Conservation (phyloP, 805 yeast genomes). For the Candida glaebosa region DNA sequence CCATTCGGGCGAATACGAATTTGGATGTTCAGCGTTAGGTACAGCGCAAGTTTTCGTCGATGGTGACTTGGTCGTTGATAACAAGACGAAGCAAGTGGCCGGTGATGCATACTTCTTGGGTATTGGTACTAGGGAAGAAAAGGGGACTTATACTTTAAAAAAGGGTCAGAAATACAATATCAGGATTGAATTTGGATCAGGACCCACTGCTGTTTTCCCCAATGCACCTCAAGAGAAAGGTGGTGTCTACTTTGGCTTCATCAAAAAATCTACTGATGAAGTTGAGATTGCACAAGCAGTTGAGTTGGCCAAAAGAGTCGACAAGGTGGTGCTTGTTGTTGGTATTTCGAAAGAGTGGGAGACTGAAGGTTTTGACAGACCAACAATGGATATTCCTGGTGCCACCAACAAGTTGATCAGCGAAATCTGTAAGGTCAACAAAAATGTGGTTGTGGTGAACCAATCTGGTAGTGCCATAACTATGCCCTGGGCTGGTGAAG, state of each 20-base stretch:
- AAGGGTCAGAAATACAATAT: constrained; percentile 45
- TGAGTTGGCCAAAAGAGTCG: constrained; percentile 46
- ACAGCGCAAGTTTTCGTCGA: constrained; percentile 54
- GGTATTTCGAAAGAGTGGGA: constrained; percentile 59
- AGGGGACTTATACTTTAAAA: constrained; percentile 32
- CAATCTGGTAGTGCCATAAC: constrained; percentile 63
- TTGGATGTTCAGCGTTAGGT: constrained; percentile 53
- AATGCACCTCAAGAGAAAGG: constrained; percentile 17
- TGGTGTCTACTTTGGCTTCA: constrained; percentile 24
- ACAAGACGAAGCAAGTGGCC: constrained; percentile 46
- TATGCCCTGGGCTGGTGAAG: constrained; percentile 46
- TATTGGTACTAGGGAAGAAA: constrained; percentile 52
- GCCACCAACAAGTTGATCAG: constrained; percentile 42
- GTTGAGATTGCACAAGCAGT: constrained; percentile 37
- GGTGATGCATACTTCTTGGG: constrained; percentile 52
- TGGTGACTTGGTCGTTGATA: constrained; percentile 52
- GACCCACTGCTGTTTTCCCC: constrained; percentile 30
- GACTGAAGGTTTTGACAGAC: constrained; percentile 57
- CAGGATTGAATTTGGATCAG: constrained; percentile 50
- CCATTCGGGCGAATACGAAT: constrained; percentile 44
- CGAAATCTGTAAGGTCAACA: constrained; percentile 44
- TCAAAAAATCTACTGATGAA: constrained; percentile 16
- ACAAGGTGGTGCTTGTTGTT: constrained; percentile 49
- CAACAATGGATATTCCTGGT: constrained; percentile 49
- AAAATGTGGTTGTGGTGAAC: constrained; percentile 50